phyloP scores from a whole-genome alignment of 148 eudicot species.

The Hydrangea macrophylla region DNA sequence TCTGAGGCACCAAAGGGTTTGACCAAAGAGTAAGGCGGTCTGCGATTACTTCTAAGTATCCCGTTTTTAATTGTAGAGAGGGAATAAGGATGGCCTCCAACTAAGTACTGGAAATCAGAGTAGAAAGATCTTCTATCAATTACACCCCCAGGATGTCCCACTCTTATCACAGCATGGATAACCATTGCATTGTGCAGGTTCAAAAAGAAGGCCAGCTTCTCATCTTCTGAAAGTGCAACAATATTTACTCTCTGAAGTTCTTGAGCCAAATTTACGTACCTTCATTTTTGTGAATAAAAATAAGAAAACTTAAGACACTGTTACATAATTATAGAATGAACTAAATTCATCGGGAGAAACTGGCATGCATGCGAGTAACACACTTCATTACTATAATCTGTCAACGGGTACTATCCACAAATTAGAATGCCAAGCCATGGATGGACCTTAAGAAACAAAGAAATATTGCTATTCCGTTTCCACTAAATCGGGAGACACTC shows the following conservation, averaged over 20 bases:
- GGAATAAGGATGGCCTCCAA: constrained; percentile 82
- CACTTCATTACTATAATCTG: not conserved
- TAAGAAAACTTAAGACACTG: not conserved
- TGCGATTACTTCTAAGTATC: constrained; percentile 73
- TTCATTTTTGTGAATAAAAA: constrained; percentile 27
- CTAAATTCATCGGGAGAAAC: not conserved
- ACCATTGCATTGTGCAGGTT: constrained; percentile 90
- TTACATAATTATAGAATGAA: not conserved
- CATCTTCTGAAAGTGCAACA: constrained; percentile 44
- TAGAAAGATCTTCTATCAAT: constrained; percentile 69
- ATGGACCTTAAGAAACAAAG: not conserved
- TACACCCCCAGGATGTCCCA: constrained; percentile 78
- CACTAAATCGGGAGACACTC: not conserved
- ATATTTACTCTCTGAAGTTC: constrained; percentile 78
- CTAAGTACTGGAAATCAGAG: constrained; percentile 69
- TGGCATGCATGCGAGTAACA: not conserved
- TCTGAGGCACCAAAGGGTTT: constrained; percentile 71
- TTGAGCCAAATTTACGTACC: constrained; percentile 68
- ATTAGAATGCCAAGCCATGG: not conserved
- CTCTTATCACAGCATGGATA: constrained; percentile 74
- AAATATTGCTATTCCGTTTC: not conserved
- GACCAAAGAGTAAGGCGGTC: constrained; percentile 76
- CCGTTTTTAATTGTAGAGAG: constrained; percentile 68
- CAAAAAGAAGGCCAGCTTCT: constrained; percentile 81
- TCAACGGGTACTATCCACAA: not conserved